These are phyloP conservation scores for Saccharata proteae DNA, from an alignment of 2,329 filamentous ascomycete genomes.

Conservation along the genomic window DNA sequence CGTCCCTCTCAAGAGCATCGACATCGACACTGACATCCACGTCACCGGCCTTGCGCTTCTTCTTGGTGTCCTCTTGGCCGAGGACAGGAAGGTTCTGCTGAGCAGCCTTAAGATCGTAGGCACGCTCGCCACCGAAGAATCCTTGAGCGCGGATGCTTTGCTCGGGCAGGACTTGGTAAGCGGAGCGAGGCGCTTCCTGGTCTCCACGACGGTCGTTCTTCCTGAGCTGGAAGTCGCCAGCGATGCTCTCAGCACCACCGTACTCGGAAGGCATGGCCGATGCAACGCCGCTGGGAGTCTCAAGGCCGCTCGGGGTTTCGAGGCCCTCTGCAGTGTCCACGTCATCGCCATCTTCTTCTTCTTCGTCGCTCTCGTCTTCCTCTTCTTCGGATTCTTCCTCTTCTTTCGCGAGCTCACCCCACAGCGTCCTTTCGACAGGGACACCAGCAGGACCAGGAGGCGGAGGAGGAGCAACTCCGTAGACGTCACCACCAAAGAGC, in stretches of 20 bases:
- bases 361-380: constrained; percentile 52
- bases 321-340: constrained; percentile 48
- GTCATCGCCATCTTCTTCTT: constrained; percentile 62
- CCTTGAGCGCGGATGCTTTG: constrained; percentile 74
- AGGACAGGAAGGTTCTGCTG: constrained; percentile 55
- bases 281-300: constrained; percentile 69
- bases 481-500: constrained; percentile 87
- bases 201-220: constrained; percentile 78
- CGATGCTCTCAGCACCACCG: constrained; percentile 60
- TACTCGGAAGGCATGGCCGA: constrained; percentile 75
- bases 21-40: constrained; percentile 86
- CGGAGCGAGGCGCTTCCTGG: constrained; percentile 76
- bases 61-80: constrained; percentile 66
- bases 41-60: constrained; percentile 86
- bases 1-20: constrained; percentile 61
- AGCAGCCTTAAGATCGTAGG: constrained; percentile 68
- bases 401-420: constrained; percentile 76
- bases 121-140: constrained; percentile 91
- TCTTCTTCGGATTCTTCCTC: constrained; percentile 42
- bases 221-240: constrained; percentile 80
- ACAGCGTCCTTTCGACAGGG: constrained; percentile 73
- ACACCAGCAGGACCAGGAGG: constrained; percentile 53
- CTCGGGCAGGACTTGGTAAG: constrained; percentile 84
- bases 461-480: constrained; percentile 59
- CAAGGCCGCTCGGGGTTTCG: constrained; percentile 50